Evolutionary conservation across 225 moss, liverwort and hornwort species (phyloP).

Genomic region (Climacium dendroides): DNA sequence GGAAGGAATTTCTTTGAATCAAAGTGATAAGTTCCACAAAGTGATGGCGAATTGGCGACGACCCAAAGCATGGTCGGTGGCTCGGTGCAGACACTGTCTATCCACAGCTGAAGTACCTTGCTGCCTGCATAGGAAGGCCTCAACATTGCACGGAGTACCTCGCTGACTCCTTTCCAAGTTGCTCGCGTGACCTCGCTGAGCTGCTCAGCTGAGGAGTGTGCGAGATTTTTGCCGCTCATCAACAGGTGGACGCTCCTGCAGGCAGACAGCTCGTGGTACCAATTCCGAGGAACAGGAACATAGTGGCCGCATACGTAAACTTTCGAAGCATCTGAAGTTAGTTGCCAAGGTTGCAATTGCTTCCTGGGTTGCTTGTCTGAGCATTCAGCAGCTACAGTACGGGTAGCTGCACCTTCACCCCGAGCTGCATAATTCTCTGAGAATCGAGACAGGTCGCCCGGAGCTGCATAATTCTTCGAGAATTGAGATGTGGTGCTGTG

Average conservation of each 20-base stretch:
- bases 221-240: neutral
- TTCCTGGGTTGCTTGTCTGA: neutral
- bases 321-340: neutral
- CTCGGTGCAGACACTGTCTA: neutral
- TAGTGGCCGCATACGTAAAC: neutral
- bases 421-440: no score
- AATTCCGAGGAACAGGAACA: neutral
- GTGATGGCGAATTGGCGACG: no score
- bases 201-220: no score
- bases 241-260: neutral
- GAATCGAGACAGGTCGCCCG: no score
- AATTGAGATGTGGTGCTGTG: no score
- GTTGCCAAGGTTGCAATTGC: neutral
- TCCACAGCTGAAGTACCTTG: neutral
- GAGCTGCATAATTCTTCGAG: no score
- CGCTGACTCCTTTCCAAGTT: neutral
- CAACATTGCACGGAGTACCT: no score
- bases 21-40: no score
- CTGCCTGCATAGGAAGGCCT: neutral
- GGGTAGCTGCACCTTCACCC: no score
- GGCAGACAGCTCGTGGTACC: neutral
- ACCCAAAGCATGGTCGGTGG: neutral
- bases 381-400: neutral
- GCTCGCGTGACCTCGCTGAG: neutral
- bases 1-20: no score